Base-by-base conservation (phyloP, 179 eudicot genomes). In the Dionaea muscipula region DNA sequence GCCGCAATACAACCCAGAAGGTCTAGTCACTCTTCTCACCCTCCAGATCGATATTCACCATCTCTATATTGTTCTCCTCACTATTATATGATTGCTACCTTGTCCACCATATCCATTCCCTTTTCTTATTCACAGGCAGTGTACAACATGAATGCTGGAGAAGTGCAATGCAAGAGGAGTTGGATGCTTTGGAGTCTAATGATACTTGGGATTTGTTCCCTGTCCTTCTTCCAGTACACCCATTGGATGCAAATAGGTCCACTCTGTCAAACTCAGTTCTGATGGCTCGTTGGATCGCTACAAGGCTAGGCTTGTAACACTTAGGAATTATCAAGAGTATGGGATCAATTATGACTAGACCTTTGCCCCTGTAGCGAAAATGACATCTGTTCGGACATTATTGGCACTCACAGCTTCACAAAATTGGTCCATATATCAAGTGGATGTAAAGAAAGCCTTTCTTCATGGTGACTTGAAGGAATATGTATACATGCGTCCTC, bases 301-400 rank as follows among this genome's bases (percentile, higher is more conserved):
- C 7, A 57, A 17, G 4, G 53, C 33, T 17, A n/a, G 28, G 2
- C 37, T 47, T 12, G 23, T 40, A 7, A 21, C 20, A 10, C 47
- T 25, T 4, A 14, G 21, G 1, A 18, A 7, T 0, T 15, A 11
- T 8, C 41, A 18, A 51, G 5, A 45, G 22, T 21, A 45, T 45
- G 14, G 22, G 22, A 1, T 45, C 4, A 23, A 45, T 14, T 12
- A 35, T 46, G 26, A 17, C 31, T 25, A 11, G 22, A 10, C 27
- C 23, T 33, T 53, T 25, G 7, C 38, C 25, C 23, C 23, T 48
- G 54, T 59, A 0, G 54, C 63, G 0, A 59, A 59, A 23, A 59
- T 59, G 63, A 59, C 54, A 17, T 39, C 26, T 0, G 38, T 60
- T 25, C 40, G 27, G 1, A 49, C 25, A 3, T 26, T 39, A 14